Evolutionary conservation across 176 grass and related monocot genomes (phyloP).

Genomic region (Oryza longistaminata): DNA sequence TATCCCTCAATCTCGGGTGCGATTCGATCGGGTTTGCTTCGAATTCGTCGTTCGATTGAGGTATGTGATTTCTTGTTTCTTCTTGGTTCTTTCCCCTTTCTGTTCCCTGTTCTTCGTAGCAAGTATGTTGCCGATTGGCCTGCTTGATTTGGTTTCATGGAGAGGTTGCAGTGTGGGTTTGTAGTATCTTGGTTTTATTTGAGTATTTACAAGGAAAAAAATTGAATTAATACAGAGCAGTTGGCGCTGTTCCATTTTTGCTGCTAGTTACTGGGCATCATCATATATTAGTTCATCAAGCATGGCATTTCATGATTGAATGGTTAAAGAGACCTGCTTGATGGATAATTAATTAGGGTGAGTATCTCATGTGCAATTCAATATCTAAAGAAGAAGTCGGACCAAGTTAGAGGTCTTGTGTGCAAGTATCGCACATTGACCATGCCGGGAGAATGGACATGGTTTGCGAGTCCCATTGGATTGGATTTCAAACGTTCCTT

Average conservation of each 20-base stretch:
- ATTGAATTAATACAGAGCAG: not conserved
- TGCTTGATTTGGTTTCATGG: not conserved
- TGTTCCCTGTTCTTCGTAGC: not conserved
- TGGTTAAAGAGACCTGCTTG: not conserved
- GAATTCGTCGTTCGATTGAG: conserved; percentile 2
- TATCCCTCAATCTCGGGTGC: not conserved
- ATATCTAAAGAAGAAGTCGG: not conserved
- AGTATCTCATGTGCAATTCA: not conserved
- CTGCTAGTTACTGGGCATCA: too few species aligned
- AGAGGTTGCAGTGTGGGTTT: not conserved
- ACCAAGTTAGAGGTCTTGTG: not conserved
- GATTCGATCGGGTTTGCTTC: not conserved
- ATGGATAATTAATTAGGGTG: not conserved
- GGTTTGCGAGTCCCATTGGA: not conserved
- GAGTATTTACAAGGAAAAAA: not conserved
- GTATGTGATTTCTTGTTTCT: conserved; percentile 13
- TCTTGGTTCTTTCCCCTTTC: not conserved
- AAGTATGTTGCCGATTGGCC: not conserved
- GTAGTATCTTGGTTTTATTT: not conserved
- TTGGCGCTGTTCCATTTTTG: too few species aligned
- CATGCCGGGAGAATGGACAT: not conserved
- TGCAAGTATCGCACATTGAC: not conserved
- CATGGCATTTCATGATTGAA: not conserved
- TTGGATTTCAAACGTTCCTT: not conserved
- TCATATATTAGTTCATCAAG: not conserved